phyloP scores from a whole-genome alignment of 2,329 filamentous ascomycete genomes.

The Lizonia empirigonia region DNA sequence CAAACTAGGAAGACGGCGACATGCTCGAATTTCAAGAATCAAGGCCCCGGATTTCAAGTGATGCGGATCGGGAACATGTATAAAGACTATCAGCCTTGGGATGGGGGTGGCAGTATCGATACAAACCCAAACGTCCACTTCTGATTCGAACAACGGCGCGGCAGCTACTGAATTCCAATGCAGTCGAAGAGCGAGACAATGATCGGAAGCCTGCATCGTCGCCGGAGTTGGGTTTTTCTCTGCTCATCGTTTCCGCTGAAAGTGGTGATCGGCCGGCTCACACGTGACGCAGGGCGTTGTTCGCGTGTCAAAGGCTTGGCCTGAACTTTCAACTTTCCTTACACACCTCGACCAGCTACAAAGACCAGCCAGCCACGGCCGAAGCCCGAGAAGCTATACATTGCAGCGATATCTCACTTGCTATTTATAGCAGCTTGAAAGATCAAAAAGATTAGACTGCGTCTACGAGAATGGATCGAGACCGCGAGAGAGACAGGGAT shows the following conservation, averaged over 20 bases:
- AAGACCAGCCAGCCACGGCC: background rate
- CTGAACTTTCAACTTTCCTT: constrained; percentile 12
- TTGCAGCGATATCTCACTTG: background rate
- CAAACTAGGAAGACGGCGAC: background rate
- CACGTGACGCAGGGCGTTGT: constrained; percentile 11
- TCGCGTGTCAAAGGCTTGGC: constrained; percentile 17
- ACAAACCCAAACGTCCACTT: background rate
- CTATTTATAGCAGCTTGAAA: constrained; percentile 3
- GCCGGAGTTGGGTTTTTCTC: background rate
- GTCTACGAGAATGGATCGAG: constrained; percentile 41
- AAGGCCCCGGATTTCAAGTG: background rate
- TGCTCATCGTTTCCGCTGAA: background rate
- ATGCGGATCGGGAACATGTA: background rate
- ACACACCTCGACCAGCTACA: background rate
- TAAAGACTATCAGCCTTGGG: background rate
- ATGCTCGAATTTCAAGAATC: background rate
- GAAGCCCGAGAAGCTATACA: background rate
- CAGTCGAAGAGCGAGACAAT: background rate
- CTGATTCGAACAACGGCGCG: background rate
- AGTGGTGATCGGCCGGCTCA: background rate
- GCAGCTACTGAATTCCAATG: background rate
- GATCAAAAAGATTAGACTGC: background rate
- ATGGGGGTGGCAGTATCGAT: background rate
- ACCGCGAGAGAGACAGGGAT: constrained; percentile 51
- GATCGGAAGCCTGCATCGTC: background rate